Evolutionary conservation across 768 basidiomycete genomes (phyloP).

Genomic region (Tephrocybe sp.): DNA sequence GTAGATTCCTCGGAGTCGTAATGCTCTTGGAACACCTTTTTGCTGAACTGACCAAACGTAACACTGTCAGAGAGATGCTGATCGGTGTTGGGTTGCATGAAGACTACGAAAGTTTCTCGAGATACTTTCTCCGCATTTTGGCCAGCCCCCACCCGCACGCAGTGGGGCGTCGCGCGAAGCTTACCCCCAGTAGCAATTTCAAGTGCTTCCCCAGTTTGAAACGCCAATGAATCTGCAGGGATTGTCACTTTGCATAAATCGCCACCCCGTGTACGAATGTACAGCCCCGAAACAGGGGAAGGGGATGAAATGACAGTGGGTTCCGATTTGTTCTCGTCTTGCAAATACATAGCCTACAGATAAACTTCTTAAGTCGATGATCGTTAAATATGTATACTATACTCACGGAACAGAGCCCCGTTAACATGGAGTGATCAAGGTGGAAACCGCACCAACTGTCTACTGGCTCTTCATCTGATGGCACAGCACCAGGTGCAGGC

Average conservation of each 20-base stretch:
- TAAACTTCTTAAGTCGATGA: conserved; percentile 7
- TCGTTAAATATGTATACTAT: neutral
- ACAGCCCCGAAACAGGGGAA: conserved; percentile 78
- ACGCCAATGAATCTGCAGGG: conserved; percentile 81
- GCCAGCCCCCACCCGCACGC: conserved; percentile 71
- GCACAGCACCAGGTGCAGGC: conserved; percentile 40
- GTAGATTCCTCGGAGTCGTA: conserved; percentile 39
- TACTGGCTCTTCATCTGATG: conserved; percentile 57
- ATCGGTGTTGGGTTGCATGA: conserved; percentile 86
- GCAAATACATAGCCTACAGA: conserved; percentile 79
- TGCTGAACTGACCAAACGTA: conserved; percentile 91
- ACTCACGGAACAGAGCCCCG: conserved; percentile 85
- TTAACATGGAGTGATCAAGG: conserved; percentile 86
- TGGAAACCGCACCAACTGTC: conserved; percentile 97
- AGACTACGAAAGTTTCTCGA: conserved; percentile 87
- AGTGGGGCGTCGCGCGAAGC: conserved; percentile 92
- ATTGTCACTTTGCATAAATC: conserved; percentile 81
- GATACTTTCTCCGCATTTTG: conserved; percentile 47
- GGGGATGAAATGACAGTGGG: conserved; percentile 61
- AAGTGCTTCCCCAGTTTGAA: conserved; percentile 96
- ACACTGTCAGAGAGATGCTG: conserved; percentile 64
- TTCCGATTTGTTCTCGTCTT: conserved; percentile 36
- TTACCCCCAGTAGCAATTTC: conserved; percentile 81
- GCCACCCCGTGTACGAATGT: conserved; percentile 84
- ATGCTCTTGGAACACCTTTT: conserved; percentile 68